These are phyloP conservation scores for Sarcodon aspratus DNA, from an alignment of 768 basidiomycete genomes.

Conservation along the genomic window DNA sequence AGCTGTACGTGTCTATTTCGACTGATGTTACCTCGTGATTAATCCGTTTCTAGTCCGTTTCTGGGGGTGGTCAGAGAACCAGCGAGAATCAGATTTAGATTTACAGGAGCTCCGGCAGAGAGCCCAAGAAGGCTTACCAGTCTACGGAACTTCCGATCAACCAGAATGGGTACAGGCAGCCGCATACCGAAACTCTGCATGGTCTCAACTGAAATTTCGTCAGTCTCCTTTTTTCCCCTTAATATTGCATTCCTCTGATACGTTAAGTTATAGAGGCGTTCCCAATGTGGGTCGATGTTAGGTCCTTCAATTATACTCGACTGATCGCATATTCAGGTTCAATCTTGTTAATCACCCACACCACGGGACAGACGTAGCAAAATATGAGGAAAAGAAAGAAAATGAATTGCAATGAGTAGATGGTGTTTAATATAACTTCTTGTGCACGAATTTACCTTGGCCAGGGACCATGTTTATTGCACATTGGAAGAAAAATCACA, in stretches of 20 bases:
- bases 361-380: slow-evolving; percentile 78
- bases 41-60: slow-evolving; percentile 54
- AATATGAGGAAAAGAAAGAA: slow-evolving; percentile 37
- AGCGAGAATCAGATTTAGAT: slow-evolving; percentile 70
- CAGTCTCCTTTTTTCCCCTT: slow-evolving; percentile 15
- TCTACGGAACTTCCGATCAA: slow-evolving; percentile 79
- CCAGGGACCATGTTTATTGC: background rate
- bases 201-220: slow-evolving; percentile 92
- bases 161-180: slow-evolving; percentile 79
- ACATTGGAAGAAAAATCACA: background rate
- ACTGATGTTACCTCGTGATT: background rate
- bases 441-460: too few species aligned
- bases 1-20: slow-evolving; percentile 47
- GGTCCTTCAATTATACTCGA: background rate
- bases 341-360: slow-evolving; percentile 88
- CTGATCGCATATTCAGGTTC: slow-evolving; percentile 46
- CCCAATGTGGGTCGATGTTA: slow-evolving; percentile 50
- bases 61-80: slow-evolving; percentile 92
- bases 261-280: slow-evolving; percentile 38
- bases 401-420: slow-evolving; percentile 6
- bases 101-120: slow-evolving; percentile 66
- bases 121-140: slow-evolving; percentile 65
- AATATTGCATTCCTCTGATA: slow-evolving; percentile 6
- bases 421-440: slow-evolving; percentile 1
- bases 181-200: slow-evolving; percentile 81